Percentiles rank a stretch among this genome's conserved stretches.
Conservation (phyloP, 805 yeast species). For the Schizosaccharomyces lindneri region DNA sequence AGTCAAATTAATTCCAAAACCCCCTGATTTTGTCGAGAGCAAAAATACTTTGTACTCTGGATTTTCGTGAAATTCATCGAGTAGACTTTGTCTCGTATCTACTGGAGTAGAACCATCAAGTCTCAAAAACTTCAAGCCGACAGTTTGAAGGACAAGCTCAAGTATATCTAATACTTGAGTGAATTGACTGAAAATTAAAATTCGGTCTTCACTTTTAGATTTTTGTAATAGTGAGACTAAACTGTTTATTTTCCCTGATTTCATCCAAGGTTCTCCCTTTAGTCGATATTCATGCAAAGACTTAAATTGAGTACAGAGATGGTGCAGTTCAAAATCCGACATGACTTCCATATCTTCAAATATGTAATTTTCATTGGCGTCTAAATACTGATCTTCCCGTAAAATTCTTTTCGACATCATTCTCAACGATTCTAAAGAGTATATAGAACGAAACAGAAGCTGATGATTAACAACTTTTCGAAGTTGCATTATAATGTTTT, state of each 20-base stretch:
- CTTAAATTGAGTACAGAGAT: slow-evolving; percentile 50
- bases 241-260: slow-evolving; percentile 50
- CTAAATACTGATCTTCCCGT: slow-evolving; percentile 19
- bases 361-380: slow-evolving; percentile 55
- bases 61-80: slow-evolving; percentile 72
- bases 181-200: slow-evolving; percentile 69
- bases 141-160: slow-evolving; percentile 42
- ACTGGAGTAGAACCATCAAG: slow-evolving; percentile 88
- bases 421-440: slow-evolving; percentile 86
- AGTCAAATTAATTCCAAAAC: slow-evolving; percentile 88
- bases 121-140: slow-evolving; percentile 48
- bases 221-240: slow-evolving; percentile 32
- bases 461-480: slow-evolving; percentile 96
- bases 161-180: slow-evolving; percentile 79
- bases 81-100: slow-evolving; percentile 73
- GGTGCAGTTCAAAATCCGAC: slow-evolving; percentile 74
- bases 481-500: slow-evolving; percentile 88
- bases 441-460: slow-evolving; percentile 80
- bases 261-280: slow-evolving; percentile 20
- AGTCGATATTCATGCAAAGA: slow-evolving; percentile 31
- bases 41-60: slow-evolving; percentile 61
- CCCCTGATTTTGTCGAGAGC: slow-evolving; percentile 90
- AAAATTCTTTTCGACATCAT: slow-evolving; percentile 20
- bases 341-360: slow-evolving; percentile 85
- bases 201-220: slow-evolving; percentile 33